Evolutionary conservation across 2,329 filamentous ascomycete species (phyloP).

Genomic region (Pezicula rhizophila): DNA sequence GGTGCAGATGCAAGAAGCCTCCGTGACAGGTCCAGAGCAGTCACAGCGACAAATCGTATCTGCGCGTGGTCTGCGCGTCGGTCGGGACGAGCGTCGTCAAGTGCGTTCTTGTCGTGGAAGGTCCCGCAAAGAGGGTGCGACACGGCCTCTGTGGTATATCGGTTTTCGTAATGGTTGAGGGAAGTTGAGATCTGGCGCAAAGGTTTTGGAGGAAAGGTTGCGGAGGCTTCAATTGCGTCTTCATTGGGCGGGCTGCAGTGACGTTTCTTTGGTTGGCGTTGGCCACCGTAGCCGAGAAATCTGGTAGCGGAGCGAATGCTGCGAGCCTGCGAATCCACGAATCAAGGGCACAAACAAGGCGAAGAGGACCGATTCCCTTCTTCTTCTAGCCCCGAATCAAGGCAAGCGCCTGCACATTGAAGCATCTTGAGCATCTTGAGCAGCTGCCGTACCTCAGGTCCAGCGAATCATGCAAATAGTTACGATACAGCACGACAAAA

Average conservation of each 20-base stretch:
- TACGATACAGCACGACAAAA: background rate
- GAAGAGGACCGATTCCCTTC: background rate
- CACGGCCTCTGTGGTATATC: background rate
- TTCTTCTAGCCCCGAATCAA: background rate
- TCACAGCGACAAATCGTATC: background rate
- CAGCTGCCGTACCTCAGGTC: background rate
- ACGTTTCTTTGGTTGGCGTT: background rate
- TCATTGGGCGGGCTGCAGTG: background rate
- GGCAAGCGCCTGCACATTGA: background rate
- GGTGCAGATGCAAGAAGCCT: background rate
- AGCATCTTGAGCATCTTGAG: no score
- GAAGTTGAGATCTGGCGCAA: slow-evolving; percentile 2
- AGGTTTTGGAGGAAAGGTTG: background rate
- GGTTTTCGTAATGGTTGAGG: background rate
- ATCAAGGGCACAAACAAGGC: background rate
- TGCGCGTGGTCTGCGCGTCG: background rate
- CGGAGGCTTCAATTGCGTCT: background rate
- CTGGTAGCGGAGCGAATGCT: no score
- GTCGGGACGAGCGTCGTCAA: background rate
- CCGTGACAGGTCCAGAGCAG: background rate
- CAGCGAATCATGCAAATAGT: background rate
- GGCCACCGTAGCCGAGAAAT: background rate
- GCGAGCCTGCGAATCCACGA: no score
- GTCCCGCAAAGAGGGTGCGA: background rate
- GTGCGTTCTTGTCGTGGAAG: background rate